Base-by-base conservation (phyloP, 73 alveolate genomes). In the Stentor roeselii region DNA sequence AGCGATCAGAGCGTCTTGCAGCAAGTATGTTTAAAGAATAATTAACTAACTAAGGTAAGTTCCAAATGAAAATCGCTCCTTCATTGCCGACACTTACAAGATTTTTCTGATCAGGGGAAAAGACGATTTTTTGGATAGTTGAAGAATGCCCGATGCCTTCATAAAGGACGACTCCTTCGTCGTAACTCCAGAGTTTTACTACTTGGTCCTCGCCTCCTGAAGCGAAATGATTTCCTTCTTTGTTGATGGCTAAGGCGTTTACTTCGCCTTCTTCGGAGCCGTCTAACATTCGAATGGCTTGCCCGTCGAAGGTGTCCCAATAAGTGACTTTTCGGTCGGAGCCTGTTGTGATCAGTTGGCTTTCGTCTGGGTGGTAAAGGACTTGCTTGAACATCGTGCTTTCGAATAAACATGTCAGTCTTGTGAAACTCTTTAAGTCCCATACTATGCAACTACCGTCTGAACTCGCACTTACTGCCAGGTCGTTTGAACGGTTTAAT, bases 401-500 rank as follows among this genome's bases (percentile, higher is more conserved):
- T 88, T 98, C 99, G 86, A 98, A 98, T 36, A 98, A 88, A 87
- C 99, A 98, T 91, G 92, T 95, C 82, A 94, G 86, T 76, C 99
- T 88, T 34, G 98, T 88, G 90, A 88, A 93, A 82, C 92, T 86
- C 80, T 90, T 91, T 42, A 98, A 87, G 91, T 95, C 99, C 99
- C 99, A 98, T 76, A 97, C 95, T 80, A 97, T 98, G 90, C 99
- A 96, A 36, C 99, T 95, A 59, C 99, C 99, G 88, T 97, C 99
- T 31, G 98, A 95, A 31, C 98, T 92, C 36, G 99, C 99, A 42
- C 97, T 87, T 3, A 97, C 99, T 11, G 99, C 99, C 87, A 95
- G 89, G 75, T 92, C 95, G 84, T 94, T 95, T 67, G 86, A 87
- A 75, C 88, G 91, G 82, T 93, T 82, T 86, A 90, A 86, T 91